Evolutionary conservation across 2,329 filamentous ascomycete genomes (phyloP).

Genomic region (Colletotrichum liaoningense): DNA sequence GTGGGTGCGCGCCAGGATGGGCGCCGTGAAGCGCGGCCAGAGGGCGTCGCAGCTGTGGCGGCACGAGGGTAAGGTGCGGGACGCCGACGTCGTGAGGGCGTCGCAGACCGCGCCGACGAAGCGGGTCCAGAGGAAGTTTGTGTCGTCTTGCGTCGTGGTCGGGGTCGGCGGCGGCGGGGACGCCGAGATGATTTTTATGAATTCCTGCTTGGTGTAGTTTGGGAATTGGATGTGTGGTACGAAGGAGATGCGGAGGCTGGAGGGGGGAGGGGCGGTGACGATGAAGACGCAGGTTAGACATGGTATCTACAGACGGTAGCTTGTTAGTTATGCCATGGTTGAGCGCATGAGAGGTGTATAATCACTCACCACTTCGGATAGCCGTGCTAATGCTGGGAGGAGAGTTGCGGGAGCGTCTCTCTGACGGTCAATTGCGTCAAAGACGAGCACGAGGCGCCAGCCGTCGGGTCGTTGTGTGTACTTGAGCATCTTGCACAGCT

Average conservation of each 20-base stretch:
- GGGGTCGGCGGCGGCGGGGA: conserved; percentile 55
- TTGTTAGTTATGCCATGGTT: conserved; percentile 19
- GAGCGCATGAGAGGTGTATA: conserved; percentile 23
- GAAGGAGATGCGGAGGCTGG: conserved; percentile 76
- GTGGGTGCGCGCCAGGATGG: conserved; percentile 79
- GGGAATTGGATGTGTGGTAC: conserved; percentile 81
- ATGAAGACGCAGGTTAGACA: conserved; percentile 82
- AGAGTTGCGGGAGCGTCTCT: conserved; percentile 83
- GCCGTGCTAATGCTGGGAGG: conserved; percentile 81
- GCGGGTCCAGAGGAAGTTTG: conserved; percentile 79
- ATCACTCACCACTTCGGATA: conserved; percentile 79
- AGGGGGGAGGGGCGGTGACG: conserved; percentile 76
- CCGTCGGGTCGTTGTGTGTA: conserved; percentile 49
- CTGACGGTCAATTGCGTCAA: conserved; percentile 89
- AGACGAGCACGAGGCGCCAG: conserved; percentile 80
- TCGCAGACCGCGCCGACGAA: conserved; percentile 91
- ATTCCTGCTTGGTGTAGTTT: conserved; percentile 84
- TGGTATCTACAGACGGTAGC: conserved; percentile 71
- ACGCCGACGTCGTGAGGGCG: conserved; percentile 82
- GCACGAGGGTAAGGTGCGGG: conserved; percentile 82
- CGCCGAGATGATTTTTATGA: conserved; percentile 79
- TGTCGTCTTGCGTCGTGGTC: conserved; percentile 65
- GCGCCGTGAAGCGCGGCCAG: conserved; percentile 87
- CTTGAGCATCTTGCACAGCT: conserved; percentile 74
- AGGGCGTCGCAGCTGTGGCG: conserved; percentile 76